A percentile compares a stretch with the other conserved stretches of the same genome.
Conservation (phyloP, 208 protist genomes). For the Leishmania lainsoni region DNA sequence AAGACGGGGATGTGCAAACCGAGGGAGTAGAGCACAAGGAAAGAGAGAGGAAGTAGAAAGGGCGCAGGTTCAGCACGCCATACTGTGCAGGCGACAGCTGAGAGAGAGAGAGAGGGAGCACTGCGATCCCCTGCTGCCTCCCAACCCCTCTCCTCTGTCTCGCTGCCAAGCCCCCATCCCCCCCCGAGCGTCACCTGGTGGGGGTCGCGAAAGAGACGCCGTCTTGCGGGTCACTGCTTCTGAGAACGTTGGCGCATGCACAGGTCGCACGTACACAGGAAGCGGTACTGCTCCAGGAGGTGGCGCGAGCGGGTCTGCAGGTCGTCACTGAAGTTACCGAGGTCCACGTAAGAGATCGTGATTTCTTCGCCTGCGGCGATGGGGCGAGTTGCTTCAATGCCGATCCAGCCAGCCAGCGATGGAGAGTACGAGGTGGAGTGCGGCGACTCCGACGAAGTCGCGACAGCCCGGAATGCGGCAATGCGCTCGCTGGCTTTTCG, state of each 20-base stretch:
- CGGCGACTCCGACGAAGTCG: conserved; percentile 14
- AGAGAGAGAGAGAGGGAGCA: background rate
- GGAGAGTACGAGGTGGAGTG: conserved; percentile 21
- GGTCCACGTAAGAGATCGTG: conserved; percentile 84
- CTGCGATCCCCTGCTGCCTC: background rate
- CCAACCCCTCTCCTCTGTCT: background rate
- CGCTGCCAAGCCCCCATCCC: background rate
- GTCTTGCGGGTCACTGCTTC: conserved; percentile 6
- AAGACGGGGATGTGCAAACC: background rate
- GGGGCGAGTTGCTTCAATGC: conserved; percentile 52
- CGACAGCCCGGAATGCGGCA: conserved; percentile 22
- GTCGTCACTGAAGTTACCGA: conserved; percentile 47
- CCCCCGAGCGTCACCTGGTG: background rate
- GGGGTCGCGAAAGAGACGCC: background rate
- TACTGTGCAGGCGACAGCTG: background rate
- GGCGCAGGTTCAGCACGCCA: background rate
- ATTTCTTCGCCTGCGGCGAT: conserved; percentile 77
- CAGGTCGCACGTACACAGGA: conserved; percentile 62
- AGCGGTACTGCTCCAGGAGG: conserved; percentile 72
- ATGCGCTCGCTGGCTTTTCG: conserved; percentile 2
- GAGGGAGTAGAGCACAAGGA: background rate
- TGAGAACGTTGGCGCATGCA: conserved; percentile 45
- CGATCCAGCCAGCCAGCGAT: conserved; percentile 34
- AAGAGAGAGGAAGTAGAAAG: background rate
- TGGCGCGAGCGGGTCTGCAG: conserved; percentile 38